Conservation (phyloP, 2,329 filamentous ascomycete species). For the Nakataea oryzae region DNA sequence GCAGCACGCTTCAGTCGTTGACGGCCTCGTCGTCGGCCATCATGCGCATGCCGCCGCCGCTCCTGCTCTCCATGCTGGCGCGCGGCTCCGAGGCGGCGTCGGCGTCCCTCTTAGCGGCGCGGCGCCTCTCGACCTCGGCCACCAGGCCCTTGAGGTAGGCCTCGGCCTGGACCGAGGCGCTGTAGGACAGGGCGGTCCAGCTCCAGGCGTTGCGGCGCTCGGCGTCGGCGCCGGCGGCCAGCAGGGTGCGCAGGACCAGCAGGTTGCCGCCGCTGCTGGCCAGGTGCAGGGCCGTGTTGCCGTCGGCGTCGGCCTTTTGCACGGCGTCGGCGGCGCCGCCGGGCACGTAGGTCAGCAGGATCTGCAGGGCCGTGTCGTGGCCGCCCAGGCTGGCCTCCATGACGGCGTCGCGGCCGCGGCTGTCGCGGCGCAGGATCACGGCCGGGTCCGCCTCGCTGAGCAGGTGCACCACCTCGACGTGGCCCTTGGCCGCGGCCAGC, state of each 20-base stretch:
- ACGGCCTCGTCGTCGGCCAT: constrained; percentile 9
- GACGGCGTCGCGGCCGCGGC: constrained; percentile 60
- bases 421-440: constrained; percentile 55
- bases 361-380: constrained; percentile 54
- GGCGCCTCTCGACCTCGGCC: constrained; percentile 56
- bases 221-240: constrained; percentile 69
- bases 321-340: constrained; percentile 43
- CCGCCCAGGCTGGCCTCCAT: constrained; percentile 53
- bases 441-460: constrained; percentile 54
- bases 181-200: constrained; percentile 79
- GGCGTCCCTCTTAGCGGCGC: constrained; percentile 11
- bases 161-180: constrained; percentile 71
- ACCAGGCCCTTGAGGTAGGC: constrained; percentile 74
- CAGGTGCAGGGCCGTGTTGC: constrained; percentile 84
- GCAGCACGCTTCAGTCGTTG: constrained; percentile 1
- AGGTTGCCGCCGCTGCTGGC: constrained; percentile 74
- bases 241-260: constrained; percentile 63
- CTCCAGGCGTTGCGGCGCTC: constrained; percentile 62
- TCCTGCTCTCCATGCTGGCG: background rate
- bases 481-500: constrained; percentile 59
- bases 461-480: constrained; percentile 63
- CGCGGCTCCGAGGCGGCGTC: background rate
- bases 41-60: constrained; percentile 7
- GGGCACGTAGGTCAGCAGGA: constrained; percentile 51
- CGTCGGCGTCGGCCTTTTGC: constrained; percentile 51